phyloP scores from a whole-genome alignment of 805 yeast species.

The Wickerhamomyces bovis region DNA sequence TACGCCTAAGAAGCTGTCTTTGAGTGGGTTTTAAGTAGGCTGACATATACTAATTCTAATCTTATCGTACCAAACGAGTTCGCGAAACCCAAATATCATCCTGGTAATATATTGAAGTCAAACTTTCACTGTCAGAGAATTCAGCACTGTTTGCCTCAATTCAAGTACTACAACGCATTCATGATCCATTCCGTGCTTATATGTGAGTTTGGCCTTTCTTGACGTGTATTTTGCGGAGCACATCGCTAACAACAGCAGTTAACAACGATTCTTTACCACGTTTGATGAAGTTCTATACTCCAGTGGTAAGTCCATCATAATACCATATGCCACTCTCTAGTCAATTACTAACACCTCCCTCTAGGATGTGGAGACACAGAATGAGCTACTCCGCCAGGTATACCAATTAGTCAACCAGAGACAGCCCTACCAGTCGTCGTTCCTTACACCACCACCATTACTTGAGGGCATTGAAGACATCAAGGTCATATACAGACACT shows the following conservation, averaged over 20 bases:
- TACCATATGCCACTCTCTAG: neutral
- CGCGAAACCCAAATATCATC: neutral
- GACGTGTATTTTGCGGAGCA: conserved; percentile 1
- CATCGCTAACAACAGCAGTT: conserved; percentile 35
- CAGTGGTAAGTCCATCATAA: conserved; percentile 38
- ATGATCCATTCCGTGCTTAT: conserved; percentile 88
- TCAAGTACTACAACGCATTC: neutral
- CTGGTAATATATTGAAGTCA: neutral
- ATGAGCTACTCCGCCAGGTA: conserved; percentile 73
- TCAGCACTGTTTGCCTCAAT: neutral
- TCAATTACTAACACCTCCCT: neutral
- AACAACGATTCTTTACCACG: conserved; percentile 90
- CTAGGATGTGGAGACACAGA: conserved; percentile 72
- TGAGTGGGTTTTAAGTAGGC: neutral
- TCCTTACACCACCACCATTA: conserved; percentile 82
- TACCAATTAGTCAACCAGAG: conserved; percentile 69
- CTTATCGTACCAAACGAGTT: neutral
- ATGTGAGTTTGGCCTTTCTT: conserved; percentile 42
- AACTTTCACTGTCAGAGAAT: neutral
- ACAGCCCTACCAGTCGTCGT: conserved; percentile 75
- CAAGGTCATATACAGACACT: conserved; percentile 87
- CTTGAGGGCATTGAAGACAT: conserved; percentile 61
- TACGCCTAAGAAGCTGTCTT: neutral
- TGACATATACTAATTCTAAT: no score
- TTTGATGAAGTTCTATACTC: conserved; percentile 84